These are phyloP conservation scores for Penicillium sp. DNA, from an alignment of 2,329 filamentous ascomycete species.

Conservation along the genomic window DNA sequence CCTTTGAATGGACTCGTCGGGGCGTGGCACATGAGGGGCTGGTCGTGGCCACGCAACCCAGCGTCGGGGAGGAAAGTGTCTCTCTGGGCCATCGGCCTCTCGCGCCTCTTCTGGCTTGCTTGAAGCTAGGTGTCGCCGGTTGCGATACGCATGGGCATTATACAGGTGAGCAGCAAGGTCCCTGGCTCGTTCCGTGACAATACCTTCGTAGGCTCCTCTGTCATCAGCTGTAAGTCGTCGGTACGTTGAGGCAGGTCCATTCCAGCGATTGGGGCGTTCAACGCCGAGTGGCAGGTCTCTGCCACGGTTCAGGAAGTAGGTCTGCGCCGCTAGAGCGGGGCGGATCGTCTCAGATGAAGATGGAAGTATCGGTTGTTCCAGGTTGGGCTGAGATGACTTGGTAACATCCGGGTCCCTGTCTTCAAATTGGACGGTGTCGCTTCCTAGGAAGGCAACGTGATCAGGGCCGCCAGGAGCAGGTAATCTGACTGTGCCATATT, in stretches of 20 bases:
- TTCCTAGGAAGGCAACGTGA: slow-evolving; percentile 21
- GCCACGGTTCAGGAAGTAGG: slow-evolving; percentile 17
- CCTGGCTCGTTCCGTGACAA: slow-evolving; percentile 57
- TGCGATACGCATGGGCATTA: slow-evolving; percentile 66
- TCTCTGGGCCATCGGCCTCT: slow-evolving; percentile 12
- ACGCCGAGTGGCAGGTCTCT: slow-evolving; percentile 14
- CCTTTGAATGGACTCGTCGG: slow-evolving; percentile 45
- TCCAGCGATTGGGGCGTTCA: slow-evolving; percentile 52
- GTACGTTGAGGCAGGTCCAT: slow-evolving; percentile 64
- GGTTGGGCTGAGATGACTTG: not conserved
- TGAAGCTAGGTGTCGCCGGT: slow-evolving; percentile 28
- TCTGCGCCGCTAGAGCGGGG: not conserved
- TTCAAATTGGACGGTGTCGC: slow-evolving; percentile 10
- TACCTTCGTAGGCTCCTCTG: slow-evolving; percentile 57
- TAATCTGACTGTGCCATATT: slow-evolving; percentile 18
- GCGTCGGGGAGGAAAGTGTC: slow-evolving; percentile 44
- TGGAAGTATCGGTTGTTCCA: not conserved
- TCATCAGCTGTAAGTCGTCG: slow-evolving; percentile 85
- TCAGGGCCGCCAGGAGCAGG: slow-evolving; percentile 18
- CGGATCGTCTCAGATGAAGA: not conserved
- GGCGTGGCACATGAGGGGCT: slow-evolving; percentile 54
- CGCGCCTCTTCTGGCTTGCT: slow-evolving; percentile 7
- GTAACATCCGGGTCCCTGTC: not conserved
- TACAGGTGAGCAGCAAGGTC: slow-evolving; percentile 74
- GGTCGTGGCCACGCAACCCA: slow-evolving; percentile 87